phyloP scores from a whole-genome alignment of 2,329 filamentous ascomycete genomes.

The Fusarium avenaceum region DNA sequence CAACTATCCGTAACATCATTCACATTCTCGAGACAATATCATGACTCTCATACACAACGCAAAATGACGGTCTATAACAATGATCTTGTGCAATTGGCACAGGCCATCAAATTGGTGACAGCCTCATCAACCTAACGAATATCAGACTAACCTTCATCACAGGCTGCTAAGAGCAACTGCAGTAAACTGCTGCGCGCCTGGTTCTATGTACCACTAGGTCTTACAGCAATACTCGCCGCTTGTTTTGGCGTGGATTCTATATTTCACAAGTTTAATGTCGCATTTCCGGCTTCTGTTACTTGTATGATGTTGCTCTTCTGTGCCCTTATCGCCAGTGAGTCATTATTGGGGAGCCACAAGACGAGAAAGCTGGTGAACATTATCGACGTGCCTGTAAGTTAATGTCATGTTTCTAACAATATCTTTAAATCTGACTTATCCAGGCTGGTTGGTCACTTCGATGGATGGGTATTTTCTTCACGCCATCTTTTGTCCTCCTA shows the following conservation, averaged over 20 bases:
- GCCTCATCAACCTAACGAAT: background rate
- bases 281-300: slow-evolving; percentile 72
- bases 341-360: slow-evolving; percentile 61
- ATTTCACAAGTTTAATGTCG: slow-evolving; percentile 61
- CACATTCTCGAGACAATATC: slow-evolving; percentile 8
- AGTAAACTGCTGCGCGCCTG: slow-evolving; percentile 54
- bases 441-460: slow-evolving; percentile 69
- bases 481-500: slow-evolving; percentile 70
- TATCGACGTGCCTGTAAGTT: slow-evolving; percentile 67
- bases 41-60: slow-evolving; percentile 9
- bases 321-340: slow-evolving; percentile 62
- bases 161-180: slow-evolving; percentile 39
- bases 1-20: slow-evolving; percentile 13
- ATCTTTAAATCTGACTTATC: slow-evolving; percentile 4
- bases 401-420: background rate
- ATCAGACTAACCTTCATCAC: slow-evolving; percentile 18
- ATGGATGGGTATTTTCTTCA: slow-evolving; percentile 72
- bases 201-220: slow-evolving; percentile 64
- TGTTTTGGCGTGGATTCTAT: slow-evolving; percentile 62
- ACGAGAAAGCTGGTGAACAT: slow-evolving; percentile 63
- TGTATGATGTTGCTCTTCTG: slow-evolving; percentile 69
- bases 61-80: slow-evolving; percentile 37
- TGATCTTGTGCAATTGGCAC: slow-evolving; percentile 33
- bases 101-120: slow-evolving; percentile 44
- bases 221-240: slow-evolving; percentile 56